Base-by-base conservation (phyloP, 768 basidiomycete genomes). In the Tulasnella sp. region DNA sequence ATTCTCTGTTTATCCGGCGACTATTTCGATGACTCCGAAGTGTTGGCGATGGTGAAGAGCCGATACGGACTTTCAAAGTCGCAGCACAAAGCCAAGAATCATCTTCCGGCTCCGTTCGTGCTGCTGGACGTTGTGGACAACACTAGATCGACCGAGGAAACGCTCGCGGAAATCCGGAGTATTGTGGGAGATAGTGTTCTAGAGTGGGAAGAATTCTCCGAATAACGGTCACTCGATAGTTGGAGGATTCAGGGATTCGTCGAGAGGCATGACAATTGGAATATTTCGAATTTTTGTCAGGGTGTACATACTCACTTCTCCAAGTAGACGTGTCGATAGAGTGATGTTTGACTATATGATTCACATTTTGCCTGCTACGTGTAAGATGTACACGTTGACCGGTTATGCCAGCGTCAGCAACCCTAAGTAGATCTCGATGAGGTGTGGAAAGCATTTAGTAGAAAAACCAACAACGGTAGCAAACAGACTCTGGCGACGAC, bases 391-490 rank as follows among this genome's bases (percentile, higher is more conserved):
- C 58, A 64, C 58, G 58, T 64, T 64, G 58, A 34, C 15, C 31
- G 31, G 11, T 25, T n/a, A 19, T 49, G 49, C 2, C 5, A 49
- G 49, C 49, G 49, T 22, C 49, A n/a, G 31, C 5, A 22, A n/a
- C n/a, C 29, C 29, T 42, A 42, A 42, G 42, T 42, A 8, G 42
- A 8, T 8, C 8, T n/a, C 54, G n/a, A 58, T 29, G 58, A 34
- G 58, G 58, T 64, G 58, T 64, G 58, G 58, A 64, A 64, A 25
- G 58, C n/a, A 25, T 64, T 64, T 64, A 9, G 58, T 64, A 64
- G 58, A 64, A 64, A 64, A 64, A 64, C 58, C 58, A 64, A 64
- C 58, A 64, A 64, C 58, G 58, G 58, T 64, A 25, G 58, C 58
- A 64, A 64, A 64, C 58, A 64, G 58, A 64, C 58, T 64, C 58